A percentile compares a stretch with the other conserved stretches of the same genome.
These are phyloP conservation scores for Trichoderma sp. DNA, from an alignment of 2,329 filamentous ascomycete genomes.

Conservation along the genomic window DNA sequence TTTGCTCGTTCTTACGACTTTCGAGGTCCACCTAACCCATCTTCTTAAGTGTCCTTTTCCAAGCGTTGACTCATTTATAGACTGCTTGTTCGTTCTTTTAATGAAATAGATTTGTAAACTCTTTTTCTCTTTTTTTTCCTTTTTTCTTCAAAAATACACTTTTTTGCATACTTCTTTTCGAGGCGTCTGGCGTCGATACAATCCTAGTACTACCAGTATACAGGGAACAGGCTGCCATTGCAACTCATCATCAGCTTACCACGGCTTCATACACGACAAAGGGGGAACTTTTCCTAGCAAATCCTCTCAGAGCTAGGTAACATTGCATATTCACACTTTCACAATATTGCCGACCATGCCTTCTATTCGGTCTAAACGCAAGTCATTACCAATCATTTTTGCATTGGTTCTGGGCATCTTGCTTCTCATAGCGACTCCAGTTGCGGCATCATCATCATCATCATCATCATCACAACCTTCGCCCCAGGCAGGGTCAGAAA, in stretches of 20 bases:
- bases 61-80: slow-evolving; percentile 26
- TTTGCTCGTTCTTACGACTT: neutral
- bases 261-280: neutral
- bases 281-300: neutral
- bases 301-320: neutral
- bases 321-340: neutral
- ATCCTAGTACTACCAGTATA: neutral
- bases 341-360: neutral
- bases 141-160: neutral
- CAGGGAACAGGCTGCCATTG: neutral
- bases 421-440: slow-evolving; percentile 33
- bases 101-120: neutral
- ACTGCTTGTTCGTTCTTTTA: neutral
- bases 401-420: slow-evolving; percentile 35
- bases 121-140: neutral
- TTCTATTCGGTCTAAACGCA: slow-evolving; percentile 4
- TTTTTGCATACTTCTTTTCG: neutral
- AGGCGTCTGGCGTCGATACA: neutral
- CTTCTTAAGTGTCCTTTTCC: slow-evolving; percentile 28
- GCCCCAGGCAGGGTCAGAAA: slow-evolving; percentile 23
- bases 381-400: slow-evolving; percentile 28
- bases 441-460: slow-evolving; percentile 35
- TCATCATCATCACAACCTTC: slow-evolving; percentile 36
- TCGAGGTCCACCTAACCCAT: slow-evolving; percentile 20
- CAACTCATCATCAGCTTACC: neutral